A percentile compares a stretch with the other conserved stretches of the same genome.
phyloP scores from a whole-genome alignment of 768 basidiomycete species.

The Postia placenta region DNA sequence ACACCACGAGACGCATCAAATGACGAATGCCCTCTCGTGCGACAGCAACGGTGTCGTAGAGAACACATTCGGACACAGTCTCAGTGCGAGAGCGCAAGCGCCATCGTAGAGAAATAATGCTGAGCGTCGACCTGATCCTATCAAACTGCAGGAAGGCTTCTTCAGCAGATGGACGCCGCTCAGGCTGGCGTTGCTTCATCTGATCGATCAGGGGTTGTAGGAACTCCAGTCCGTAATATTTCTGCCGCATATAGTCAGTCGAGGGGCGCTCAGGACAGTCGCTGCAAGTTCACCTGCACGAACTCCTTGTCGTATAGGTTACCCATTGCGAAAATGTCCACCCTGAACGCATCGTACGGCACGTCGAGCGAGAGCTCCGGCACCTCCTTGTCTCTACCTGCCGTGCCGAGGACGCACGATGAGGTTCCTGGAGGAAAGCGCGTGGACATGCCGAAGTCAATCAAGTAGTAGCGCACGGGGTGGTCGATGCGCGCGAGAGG shows the following conservation, averaged over 20 bases:
- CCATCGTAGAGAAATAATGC: neutral
- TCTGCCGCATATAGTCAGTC: neutral
- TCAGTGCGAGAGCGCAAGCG: slow-evolving; percentile 9
- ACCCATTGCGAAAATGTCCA: slow-evolving; percentile 22
- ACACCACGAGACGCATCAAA: slow-evolving; percentile 6
- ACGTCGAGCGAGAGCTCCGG: slow-evolving; percentile 17
- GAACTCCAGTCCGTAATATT: slow-evolving; percentile 5
- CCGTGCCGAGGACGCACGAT: slow-evolving; percentile 9
- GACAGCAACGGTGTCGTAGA: slow-evolving; percentile 14
- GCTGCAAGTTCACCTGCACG: neutral
- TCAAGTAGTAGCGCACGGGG: slow-evolving; percentile 12
- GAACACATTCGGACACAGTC: slow-evolving; percentile 4
- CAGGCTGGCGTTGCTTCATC: slow-evolving; percentile 9
- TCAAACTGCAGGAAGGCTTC: slow-evolving; percentile 4
- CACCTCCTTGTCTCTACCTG: slow-evolving; percentile 18
- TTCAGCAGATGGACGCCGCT: slow-evolving; percentile 4
- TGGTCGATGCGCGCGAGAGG: neutral
- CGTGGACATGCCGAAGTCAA: slow-evolving; percentile 15
- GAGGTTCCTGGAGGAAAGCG: slow-evolving; percentile 12
- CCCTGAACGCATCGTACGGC: slow-evolving; percentile 20
- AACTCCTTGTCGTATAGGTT: slow-evolving; percentile 18
- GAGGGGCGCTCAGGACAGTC: neutral
- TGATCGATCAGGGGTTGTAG: slow-evolving; percentile 8
- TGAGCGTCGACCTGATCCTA: neutral
- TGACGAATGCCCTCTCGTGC: slow-evolving; percentile 11